phyloP scores from a whole-genome alignment of 2,329 filamentous ascomycete species.

The Aspergillus vadensis region DNA sequence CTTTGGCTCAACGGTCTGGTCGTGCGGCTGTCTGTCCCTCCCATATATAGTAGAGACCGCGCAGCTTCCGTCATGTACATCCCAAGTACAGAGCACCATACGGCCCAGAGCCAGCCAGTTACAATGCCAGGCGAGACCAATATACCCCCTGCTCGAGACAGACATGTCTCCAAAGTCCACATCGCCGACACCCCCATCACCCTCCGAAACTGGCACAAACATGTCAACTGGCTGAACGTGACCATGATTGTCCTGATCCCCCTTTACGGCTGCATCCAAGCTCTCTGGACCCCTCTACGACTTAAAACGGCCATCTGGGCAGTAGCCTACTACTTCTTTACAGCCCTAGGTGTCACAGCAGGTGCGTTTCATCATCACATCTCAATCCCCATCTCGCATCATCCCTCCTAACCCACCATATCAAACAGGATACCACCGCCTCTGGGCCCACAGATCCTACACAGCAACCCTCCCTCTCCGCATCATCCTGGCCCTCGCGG shows the following conservation, averaged over 20 bases:
- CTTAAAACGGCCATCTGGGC: slow-evolving; percentile 9
- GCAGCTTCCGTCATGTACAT: too few species aligned
- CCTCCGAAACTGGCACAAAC: slow-evolving; percentile 11
- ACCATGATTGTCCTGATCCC: slow-evolving; percentile 10
- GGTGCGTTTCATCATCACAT: not conserved
- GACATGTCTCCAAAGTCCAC: not conserved
- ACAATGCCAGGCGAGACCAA: too few species aligned
- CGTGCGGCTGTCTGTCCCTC: too few species aligned
- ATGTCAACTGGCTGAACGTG: slow-evolving; percentile 14
- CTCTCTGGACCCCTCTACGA: slow-evolving; percentile 9
- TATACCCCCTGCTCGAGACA: too few species aligned
- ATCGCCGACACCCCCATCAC: slow-evolving; percentile 12
- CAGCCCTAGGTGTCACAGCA: slow-evolving; percentile 14
- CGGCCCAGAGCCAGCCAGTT: too few species aligned
- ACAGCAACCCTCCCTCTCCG: slow-evolving; percentile 12
- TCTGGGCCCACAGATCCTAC: slow-evolving; percentile 21
- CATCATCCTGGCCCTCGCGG: slow-evolving; percentile 14
- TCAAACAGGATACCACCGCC: slow-evolving; percentile 63
- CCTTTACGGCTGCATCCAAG: slow-evolving; percentile 3
- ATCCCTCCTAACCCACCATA: not conserved
- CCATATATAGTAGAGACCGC: too few species aligned
- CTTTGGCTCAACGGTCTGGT: too few species aligned
- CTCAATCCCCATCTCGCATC: not conserved
- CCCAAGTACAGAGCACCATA: too few species aligned
- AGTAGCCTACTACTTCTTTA: slow-evolving; percentile 10